Evolutionary conservation across 345 rosid species (phyloP), one percentile per base, ranked within the genome.

Genomic region (Bruguiera sexangula): DNA sequence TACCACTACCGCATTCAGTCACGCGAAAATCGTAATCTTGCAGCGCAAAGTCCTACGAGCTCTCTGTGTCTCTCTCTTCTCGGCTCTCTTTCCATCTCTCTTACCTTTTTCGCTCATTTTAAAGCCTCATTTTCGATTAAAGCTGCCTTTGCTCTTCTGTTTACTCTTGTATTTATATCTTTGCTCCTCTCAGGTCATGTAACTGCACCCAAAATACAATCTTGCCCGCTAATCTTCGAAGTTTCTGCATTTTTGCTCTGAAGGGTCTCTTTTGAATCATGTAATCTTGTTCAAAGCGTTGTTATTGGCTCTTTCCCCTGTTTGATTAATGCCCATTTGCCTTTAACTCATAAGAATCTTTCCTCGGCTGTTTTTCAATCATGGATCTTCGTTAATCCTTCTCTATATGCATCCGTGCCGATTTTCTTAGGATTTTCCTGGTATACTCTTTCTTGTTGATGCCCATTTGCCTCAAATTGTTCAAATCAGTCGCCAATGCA

Each of bases 321-420:
- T 55, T 76, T 63, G 65, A 46, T 75, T 39, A 63, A 73, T 73
- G 76, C 70, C 78, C 88, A 54, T 72, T 72, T 80, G 68, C 59
- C 69, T 60, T 30, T 57, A 54, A 54, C 36, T 79, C 32, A 21
- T 60, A 11, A 76, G 61, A 72, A 51, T 60, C 72, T 37, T 27
- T 64, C 20, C 29, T 24, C 67, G 65, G 36, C 15, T 55, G 56
- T 62, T 55, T 55, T 72, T 70, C 68, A 62, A 61, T 31, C 69
- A 80, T 82, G 86, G 63, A 36, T 71, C 75, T 54, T 71, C 90
- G 87, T 76, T 86, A 77, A 69, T 76, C 58, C 63, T 48, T 66
- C 30, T 54, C 34, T 46, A 31, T 58, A 60, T 27, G 3, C 34
- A 62, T 59, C 53, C 58, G 24, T 57, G 48, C 57, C 19, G 53